Base-by-base conservation (phyloP, 164 flowering plant genomes). In the Umbellularia californica region DNA sequence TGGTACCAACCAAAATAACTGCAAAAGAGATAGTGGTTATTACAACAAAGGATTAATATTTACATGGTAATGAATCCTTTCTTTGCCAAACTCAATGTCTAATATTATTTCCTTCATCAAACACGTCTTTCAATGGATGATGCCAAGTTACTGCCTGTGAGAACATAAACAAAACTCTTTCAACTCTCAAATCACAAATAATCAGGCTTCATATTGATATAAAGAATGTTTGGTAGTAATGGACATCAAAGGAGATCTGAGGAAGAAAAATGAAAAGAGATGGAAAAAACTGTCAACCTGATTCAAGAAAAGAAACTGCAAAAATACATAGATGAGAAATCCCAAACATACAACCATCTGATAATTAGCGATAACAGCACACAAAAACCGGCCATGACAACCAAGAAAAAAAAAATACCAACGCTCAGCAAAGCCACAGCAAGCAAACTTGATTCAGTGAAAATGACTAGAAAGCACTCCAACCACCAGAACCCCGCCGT, bases 401-500 rank as follows among this genome's bases (percentile, higher is more conserved):
- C 23, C 75, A 23, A 30, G 64, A 23, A 17, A 14, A 63, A 47
- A 11, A 7, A 72, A 2, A 13, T 2, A 30, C 27, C 11, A 60
- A 72, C 15, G 6, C 65, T 23, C 14, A 14, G 14, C 63, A 25
- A 10, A 60, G 28, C 47, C 67, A 72, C 27, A 60, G 30, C 74
- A 13, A 28, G 35, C 28, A 67, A 14, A 67, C 10, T 67, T 30
- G 7, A 7, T 15, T 27, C 47, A 4, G 25, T 58, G 9, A 5
- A 35, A 30, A 35, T 63, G 14, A 52, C 71, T 86, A 91, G 76
- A 89, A 90, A 41, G 89, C 82, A 77, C 79, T 83, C 91, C 94
- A 90, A 74, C 79, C 79, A 52, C 86, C 90, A 17, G 97, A 85
- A 30, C 27, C 71, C 64, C 71, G 81, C 81, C 89, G 83, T 9